Evolutionary conservation across 1,284 basidiomycete genomes (phyloP), one percentile per base, ranked within the genome.

Genomic region (Golubevia sp.): DNA sequence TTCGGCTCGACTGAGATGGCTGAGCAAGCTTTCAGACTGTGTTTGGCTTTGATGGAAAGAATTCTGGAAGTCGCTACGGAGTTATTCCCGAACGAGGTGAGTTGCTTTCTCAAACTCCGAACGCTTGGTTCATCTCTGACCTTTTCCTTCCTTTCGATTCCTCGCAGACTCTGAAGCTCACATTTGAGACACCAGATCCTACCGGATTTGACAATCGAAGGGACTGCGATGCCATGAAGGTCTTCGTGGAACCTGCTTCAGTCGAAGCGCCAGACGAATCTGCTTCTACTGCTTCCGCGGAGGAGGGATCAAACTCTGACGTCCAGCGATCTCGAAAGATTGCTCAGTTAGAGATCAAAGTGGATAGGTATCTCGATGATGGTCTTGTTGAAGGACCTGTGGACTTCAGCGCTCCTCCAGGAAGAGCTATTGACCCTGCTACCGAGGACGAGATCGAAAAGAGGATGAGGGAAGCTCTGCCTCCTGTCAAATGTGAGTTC

Each of bases 1-100:
- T 81, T 82, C 59, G 80, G 81, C 2, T 73, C 66, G 21, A 62
- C 68, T 48, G 73, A 77, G 58, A 82, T 83, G 81, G 81, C 73
- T 26, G 77, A 82, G 1, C 75, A 81, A 60, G 73, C 76, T 8
- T 84, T 81, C 64, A 64, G 63, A 38, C 65, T 83, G 18, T 71
- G 66, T 26, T 34, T 84, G n/a, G 73, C 68, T 1, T 49, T 84
- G 55, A 64, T 80, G 64, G 82, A 84, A 51, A 44, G 50, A 1
- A 63, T 82, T 8, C 59, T 84, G 30, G 77, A 81, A 38, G 65
- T 72, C 0, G 74, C 77, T 2, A 77, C 74, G 6, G 55, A 52
- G 3, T 48, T 72, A 38, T 73, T 75, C 49, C 69, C 70, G 1
- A 20, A 66, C 21, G 58, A 64, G 30, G 61, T 63, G 49, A 20